Evolutionary conservation across 768 basidiomycete species (phyloP).

Genomic region (Mrakia blollopis): DNA sequence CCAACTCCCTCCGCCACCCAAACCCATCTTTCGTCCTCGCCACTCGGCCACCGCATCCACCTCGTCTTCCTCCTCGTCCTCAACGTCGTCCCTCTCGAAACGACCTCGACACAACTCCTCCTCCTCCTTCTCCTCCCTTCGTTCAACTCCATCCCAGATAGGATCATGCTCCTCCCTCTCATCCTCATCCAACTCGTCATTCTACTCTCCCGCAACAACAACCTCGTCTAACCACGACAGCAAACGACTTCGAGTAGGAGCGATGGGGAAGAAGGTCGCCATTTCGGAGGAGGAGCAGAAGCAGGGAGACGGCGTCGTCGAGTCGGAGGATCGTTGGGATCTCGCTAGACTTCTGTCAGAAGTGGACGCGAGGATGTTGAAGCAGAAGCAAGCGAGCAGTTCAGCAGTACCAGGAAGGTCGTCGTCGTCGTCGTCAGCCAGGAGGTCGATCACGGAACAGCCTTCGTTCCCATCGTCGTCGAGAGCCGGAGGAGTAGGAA

Average conservation of each 20-base stretch:
- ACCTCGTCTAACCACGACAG: neutral
- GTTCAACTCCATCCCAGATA: constrained; percentile 2
- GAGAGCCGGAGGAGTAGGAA: neutral
- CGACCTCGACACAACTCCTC: constrained; percentile 16
- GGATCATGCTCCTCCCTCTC: neutral
- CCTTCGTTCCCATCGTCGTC: neutral
- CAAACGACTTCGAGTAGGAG: neutral
- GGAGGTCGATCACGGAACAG: neutral
- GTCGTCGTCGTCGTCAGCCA: too few relatives aligned
- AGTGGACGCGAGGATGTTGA: constrained; percentile 22
- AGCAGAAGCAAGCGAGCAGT: neutral
- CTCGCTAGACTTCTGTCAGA: constrained; percentile 16
- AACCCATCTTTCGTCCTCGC: constrained; percentile 7
- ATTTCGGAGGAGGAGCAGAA: neutral
- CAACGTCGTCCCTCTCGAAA: constrained; percentile 3
- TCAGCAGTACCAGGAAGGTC: neutral
- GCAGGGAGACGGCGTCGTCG: neutral
- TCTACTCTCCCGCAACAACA: constrained; percentile 3
- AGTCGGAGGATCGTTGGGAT: constrained; percentile 17
- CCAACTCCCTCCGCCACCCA: neutral
- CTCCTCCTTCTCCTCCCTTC: constrained; percentile 9
- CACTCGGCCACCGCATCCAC: neutral
- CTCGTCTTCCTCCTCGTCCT: neutral
- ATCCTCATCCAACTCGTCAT: constrained; percentile 1
- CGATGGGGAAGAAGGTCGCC: too few relatives aligned